Percentiles rank a stretch among this genome's conserved stretches.
phyloP scores from a whole-genome alignment of 495 filamentous ascomycete genomes.

The Aspergillus biplanus region DNA sequence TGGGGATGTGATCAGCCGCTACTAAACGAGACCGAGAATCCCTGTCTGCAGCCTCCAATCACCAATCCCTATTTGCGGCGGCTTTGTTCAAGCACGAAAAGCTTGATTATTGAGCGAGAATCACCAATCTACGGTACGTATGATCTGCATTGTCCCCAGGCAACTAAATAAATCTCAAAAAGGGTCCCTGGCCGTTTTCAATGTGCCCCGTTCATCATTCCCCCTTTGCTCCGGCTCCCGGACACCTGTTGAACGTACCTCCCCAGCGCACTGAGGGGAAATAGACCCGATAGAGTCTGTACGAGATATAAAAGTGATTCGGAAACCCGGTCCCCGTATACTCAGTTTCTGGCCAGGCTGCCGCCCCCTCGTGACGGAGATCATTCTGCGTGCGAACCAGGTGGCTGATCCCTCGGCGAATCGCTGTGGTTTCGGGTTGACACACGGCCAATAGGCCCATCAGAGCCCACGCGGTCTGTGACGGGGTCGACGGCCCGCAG shows the following conservation, averaged over 20 bases:
- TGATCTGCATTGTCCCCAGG: too few relatives aligned
- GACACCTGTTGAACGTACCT: constrained; percentile 22
- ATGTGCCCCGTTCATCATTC: neutral
- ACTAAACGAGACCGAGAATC: too few relatives aligned
- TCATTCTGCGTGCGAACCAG: constrained; percentile 20
- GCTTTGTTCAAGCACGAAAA: too few relatives aligned
- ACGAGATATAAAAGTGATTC: constrained; percentile 36
- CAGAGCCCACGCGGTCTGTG: constrained; percentile 44
- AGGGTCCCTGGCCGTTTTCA: too few relatives aligned
- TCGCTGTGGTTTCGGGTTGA: constrained; percentile 11
- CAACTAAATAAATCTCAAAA: too few relatives aligned
- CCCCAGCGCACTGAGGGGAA: constrained; percentile 45
- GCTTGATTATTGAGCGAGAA: too few relatives aligned
- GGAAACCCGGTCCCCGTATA: constrained; percentile 46
- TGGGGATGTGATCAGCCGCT: too few relatives aligned
- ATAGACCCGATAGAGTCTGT: constrained; percentile 39
- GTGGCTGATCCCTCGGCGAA: constrained; percentile 29
- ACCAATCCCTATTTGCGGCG: too few relatives aligned
- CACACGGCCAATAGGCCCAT: constrained; percentile 31
- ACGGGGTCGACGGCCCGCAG: constrained; percentile 30
- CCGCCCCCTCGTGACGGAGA: neutral
- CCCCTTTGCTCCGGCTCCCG: neutral
- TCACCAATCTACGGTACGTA: too few relatives aligned
- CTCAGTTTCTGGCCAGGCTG: constrained; percentile 28
- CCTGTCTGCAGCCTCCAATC: too few relatives aligned